Evolutionary conservation across 2,329 filamentous ascomycete genomes (phyloP).

Genomic region (Colletotrichum liriopes): DNA sequence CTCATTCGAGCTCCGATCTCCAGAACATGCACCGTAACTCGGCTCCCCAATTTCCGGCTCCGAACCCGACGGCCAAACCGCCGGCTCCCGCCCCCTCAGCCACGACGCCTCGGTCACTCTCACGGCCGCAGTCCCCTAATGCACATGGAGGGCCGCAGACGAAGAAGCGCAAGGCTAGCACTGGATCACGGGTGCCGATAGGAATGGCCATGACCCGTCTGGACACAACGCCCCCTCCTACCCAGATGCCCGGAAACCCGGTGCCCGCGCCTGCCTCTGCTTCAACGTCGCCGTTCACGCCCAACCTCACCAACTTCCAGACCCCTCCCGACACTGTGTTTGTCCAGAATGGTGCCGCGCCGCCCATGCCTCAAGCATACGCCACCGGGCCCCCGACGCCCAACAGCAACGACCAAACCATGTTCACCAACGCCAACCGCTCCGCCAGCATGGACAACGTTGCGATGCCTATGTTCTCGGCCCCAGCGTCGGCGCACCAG

Average conservation of each 20-base stretch:
- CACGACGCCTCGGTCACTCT: constrained; percentile 59
- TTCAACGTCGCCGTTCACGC: constrained; percentile 69
- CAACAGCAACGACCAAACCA: constrained; percentile 72
- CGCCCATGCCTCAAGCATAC: constrained; percentile 51
- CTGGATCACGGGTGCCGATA: constrained; percentile 77
- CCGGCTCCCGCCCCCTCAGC: constrained; percentile 31
- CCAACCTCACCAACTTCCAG: constrained; percentile 62
- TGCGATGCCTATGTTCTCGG: constrained; percentile 77
- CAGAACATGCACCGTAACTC: constrained; percentile 70
- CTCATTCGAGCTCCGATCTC: constrained; percentile 76
- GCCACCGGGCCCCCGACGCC: constrained; percentile 77
- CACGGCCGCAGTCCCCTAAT: constrained; percentile 81
- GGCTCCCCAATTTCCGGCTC: constrained; percentile 50
- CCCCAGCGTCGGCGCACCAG: constrained; percentile 79
- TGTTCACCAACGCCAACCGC: constrained; percentile 71
- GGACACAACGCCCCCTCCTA: constrained; percentile 68
- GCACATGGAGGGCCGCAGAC: constrained; percentile 75
- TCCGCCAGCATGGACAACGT: constrained; percentile 78
- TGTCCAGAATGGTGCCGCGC: constrained; percentile 44
- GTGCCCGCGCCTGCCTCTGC: constrained; percentile 57
- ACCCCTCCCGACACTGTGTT: constrained; percentile 54
- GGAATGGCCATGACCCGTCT: constrained; percentile 87
- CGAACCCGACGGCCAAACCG: constrained; percentile 50
- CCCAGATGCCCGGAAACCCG: constrained; percentile 56
- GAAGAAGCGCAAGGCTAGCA: constrained; percentile 87